Evolutionary conservation across 345 rosid genomes (phyloP).

Genomic region (Gossypium australe): DNA sequence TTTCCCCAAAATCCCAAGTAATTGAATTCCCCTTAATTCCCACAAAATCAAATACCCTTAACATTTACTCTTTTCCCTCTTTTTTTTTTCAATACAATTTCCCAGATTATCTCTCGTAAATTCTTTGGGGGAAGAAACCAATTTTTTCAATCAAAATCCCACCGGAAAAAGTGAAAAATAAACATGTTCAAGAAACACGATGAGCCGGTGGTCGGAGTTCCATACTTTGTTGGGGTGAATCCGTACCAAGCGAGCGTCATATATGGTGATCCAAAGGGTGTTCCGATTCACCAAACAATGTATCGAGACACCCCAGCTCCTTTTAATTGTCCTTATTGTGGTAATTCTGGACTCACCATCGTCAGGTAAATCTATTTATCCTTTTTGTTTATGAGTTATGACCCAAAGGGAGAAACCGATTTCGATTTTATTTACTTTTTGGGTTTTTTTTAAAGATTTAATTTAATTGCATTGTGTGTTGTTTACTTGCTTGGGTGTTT

Average conservation of each 20-base stretch:
- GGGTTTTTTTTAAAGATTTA: too few species aligned
- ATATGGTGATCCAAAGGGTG: constrained; percentile 61
- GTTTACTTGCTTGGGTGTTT: too few species aligned
- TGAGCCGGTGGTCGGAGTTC: constrained; percentile 64
- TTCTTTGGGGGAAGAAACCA: neutral
- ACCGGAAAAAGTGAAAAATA: neutral
- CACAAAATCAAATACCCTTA: too few species aligned
- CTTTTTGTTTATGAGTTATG: neutral
- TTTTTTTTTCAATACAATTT: neutral
- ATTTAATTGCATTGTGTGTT: neutral
- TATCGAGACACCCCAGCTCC: constrained; percentile 96
- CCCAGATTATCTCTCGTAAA: too few species aligned
- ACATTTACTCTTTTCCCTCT: too few species aligned
- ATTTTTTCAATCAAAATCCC: neutral
- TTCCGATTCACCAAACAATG: constrained; percentile 80
- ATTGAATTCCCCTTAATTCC: too few species aligned
- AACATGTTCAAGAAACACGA: constrained; percentile 47
- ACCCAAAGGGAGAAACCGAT: neutral
- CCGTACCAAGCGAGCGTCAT: constrained; percentile 74
- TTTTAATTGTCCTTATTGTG: constrained; percentile 68
- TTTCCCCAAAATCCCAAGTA: neutral
- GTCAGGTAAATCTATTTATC: constrained; percentile 39
- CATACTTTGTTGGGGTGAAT: constrained; percentile 54
- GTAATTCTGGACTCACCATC: constrained; percentile 67
- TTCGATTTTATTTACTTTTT: too few species aligned